Base-by-base conservation (phyloP, 495 filamentous ascomycete genomes). In the Aspergillus ostianus region DNA sequence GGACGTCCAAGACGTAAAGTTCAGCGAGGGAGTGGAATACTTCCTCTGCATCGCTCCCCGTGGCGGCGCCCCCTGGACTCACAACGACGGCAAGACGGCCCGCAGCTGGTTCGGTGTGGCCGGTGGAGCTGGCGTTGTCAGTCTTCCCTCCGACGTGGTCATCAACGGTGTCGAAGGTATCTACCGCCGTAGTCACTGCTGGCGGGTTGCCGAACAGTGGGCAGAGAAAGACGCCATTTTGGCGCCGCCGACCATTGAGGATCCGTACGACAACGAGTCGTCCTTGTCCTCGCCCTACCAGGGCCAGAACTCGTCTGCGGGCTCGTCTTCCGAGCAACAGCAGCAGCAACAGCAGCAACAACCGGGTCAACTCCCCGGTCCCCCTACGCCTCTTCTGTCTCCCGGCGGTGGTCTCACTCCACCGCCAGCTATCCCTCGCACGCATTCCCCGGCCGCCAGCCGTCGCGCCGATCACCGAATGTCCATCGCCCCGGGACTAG, bases 11-110 rank as follows among this genome's bases (percentile, higher is more conserved):
- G 89, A 85, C 12, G 73, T 96, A 46, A 82, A 82, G 58, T 93
- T 81, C 63, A 89, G 83, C 0, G 85, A 96, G 29, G 88, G 86
- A 4, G 92, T 96, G 12, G 95, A 97, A 71, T 96, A 98, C 75
- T 98, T 97, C 79, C 83, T 98, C n/a, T 98, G 93, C 73, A 85
- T 96, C 69, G 87, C 91, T 10, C 87, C 93, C 0, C 87, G 89
- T 64, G 89, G 90, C 20, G 87, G 87, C 60, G 80, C 87, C 2
- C 93, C 94, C 3, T 98, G 94, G 95, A 86, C 88, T 51, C 85
- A 90, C 55, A 88, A 92, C 51, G 78, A 81, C 60, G 81, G 78
- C 59, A 84, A 84, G 57, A 80, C 81, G 29, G 84, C 84, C 63
- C 84, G 85, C 67, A 87, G 85, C 62, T 93, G 92, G 92, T 92